Conservation (phyloP, 1,139 yeast species). For the Lodderomyces parapsilosis region DNA sequence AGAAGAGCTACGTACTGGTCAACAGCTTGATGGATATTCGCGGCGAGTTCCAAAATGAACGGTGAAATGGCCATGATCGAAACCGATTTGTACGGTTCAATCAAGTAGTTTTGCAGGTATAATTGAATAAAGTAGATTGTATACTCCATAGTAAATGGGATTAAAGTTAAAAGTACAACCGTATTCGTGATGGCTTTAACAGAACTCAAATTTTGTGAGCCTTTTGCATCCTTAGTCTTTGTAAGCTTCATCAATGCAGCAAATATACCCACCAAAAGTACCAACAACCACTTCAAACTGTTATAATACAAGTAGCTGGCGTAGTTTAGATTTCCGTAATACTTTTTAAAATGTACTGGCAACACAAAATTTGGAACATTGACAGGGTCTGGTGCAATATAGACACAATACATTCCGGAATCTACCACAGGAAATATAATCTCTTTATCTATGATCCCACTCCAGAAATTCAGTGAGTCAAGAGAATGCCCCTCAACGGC, state of each 20-base stretch:
- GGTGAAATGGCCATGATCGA: slow-evolving; percentile 3
- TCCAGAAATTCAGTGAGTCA: slow-evolving; percentile 9
- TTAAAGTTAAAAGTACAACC: slow-evolving; percentile 28
- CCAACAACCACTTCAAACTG: slow-evolving; percentile 18
- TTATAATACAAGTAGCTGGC: slow-evolving; percentile 20
- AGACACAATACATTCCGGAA: slow-evolving; percentile 36
- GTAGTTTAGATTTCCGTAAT: slow-evolving; percentile 29
- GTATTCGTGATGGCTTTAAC: slow-evolving; percentile 34
- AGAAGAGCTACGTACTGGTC: slow-evolving; percentile 20
- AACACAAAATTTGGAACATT: slow-evolving; percentile 12
- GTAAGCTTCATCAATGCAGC: slow-evolving; percentile 27
- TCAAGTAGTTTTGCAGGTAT: slow-evolving; percentile 20
- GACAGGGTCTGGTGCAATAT: slow-evolving; percentile 22
- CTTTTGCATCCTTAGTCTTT: slow-evolving; percentile 26
- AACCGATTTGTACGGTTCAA: slow-evolving; percentile 7
- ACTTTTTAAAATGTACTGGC: slow-evolving; percentile 22
- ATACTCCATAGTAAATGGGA: slow-evolving; percentile 21
- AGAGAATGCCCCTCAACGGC: slow-evolving; percentile 4
- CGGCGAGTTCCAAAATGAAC: slow-evolving; percentile 2
- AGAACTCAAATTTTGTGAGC: slow-evolving; percentile 30
- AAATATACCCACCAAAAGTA: slow-evolving; percentile 18
- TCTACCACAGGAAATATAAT: slow-evolving; percentile 17
- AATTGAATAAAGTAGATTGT: slow-evolving; percentile 14
- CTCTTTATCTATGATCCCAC: slow-evolving; percentile 11
- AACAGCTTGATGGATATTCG: slow-evolving; percentile 9